Conservation (phyloP, 345 rosid genomes). For the Boechera retrofracta region DNA sequence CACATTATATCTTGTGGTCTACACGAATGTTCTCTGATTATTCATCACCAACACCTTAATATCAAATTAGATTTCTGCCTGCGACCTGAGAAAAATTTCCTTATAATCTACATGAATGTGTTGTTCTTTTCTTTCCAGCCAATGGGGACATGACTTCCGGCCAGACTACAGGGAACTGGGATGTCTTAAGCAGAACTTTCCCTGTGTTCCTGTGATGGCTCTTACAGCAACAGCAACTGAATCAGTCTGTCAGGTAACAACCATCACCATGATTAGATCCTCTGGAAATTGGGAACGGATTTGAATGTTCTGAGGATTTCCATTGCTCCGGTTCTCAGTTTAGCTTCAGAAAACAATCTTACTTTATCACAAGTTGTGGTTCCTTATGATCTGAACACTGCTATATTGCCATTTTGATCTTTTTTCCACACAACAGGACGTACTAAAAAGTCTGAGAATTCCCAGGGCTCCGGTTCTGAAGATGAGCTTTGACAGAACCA, state of each 20-base stretch:
- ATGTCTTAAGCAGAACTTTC: slow-evolving; percentile 81
- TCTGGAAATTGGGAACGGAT: not conserved
- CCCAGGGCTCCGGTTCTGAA: slow-evolving; percentile 78
- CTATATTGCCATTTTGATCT: slow-evolving; percentile 6
- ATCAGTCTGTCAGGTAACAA: slow-evolving; percentile 70
- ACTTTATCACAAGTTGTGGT: not conserved
- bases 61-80: slow-evolving; percentile 13
- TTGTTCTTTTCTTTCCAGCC: slow-evolving; percentile 54
- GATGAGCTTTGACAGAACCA: slow-evolving; percentile 94
- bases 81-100: not conserved
- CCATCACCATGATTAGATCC: slow-evolving; percentile 15
- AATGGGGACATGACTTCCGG: slow-evolving; percentile 99
- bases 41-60: not conserved
- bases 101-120: slow-evolving; percentile 3
- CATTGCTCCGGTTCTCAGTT: not conserved
- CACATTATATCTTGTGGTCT: slow-evolving; percentile 2
- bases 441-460: slow-evolving; percentile 73
- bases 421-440: slow-evolving; percentile 62
- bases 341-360: slow-evolving; percentile 7
- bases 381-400: slow-evolving; percentile 26
- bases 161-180: slow-evolving; percentile 88
- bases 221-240: slow-evolving; percentile 90
- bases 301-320: not conserved
- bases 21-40: slow-evolving; percentile 7
- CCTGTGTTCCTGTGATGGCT: slow-evolving; percentile 74